Evolutionary conservation across 2,329 filamentous ascomycete genomes (phyloP).

Genomic region (Trichoderma sp.): DNA sequence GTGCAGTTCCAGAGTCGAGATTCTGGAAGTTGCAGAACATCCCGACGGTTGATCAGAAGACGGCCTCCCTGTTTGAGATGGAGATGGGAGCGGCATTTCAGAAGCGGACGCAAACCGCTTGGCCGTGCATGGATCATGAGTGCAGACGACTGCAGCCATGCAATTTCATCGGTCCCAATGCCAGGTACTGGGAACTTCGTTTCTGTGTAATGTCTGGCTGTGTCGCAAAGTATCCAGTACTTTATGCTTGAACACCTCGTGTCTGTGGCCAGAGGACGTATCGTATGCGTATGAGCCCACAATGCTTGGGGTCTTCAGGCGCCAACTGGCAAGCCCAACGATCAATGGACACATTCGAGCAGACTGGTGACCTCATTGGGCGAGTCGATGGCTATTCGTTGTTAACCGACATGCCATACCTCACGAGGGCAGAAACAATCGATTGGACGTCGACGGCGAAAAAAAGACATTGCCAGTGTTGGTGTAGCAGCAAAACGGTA

Average conservation of each 20-base stretch:
- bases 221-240: neutral
- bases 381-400: neutral
- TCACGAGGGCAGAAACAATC: neutral
- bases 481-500: neutral
- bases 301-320: constrained; percentile 11
- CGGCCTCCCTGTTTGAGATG: neutral
- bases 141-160: neutral
- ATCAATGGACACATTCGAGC: neutral
- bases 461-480: neutral
- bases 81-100: neutral
- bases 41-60: neutral
- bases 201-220: rapidly evolving
- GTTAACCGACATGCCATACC: neutral
- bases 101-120: neutral
- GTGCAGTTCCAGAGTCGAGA: neutral
- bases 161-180: neutral
- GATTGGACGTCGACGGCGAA: neutral
- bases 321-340: neutral
- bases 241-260: neutral
- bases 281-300: neutral
- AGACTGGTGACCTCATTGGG: neutral
- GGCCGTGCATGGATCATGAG: constrained; percentile 12
- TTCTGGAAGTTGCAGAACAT: neutral
- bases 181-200: neutral
- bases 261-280: neutral